phyloP scores from a whole-genome alignment of 768 basidiomycete species.

The Russula foetens region DNA sequence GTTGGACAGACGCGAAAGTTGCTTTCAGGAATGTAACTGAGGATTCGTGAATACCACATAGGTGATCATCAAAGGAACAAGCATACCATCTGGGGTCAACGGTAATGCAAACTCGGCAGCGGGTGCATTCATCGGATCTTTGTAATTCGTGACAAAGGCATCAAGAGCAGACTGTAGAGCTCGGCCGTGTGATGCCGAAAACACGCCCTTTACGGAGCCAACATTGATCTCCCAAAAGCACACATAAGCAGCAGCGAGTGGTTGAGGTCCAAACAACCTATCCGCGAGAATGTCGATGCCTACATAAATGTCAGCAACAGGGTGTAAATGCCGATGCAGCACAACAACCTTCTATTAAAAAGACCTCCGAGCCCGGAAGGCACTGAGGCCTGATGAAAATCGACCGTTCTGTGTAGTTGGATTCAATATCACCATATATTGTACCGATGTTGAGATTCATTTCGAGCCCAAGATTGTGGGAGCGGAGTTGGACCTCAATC shows the following conservation, averaged over 20 bases:
- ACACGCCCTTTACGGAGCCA: conserved; percentile 49
- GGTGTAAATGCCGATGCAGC: neutral
- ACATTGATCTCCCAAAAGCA: conserved; percentile 90
- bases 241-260: conserved; percentile 75
- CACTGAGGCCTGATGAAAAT: conserved; percentile 23
- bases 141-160: conserved; percentile 61
- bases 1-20: conserved; percentile 43
- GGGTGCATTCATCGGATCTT: conserved; percentile 75
- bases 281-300: conserved; percentile 76
- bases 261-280: conserved; percentile 84
- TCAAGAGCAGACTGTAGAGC: conserved; percentile 43
- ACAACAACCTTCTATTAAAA: conserved; percentile 43
- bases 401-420: conserved; percentile 39
- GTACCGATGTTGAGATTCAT: conserved; percentile 45
- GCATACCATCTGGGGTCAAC: conserved; percentile 71
- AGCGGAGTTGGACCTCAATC: conserved; percentile 65
- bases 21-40: conserved; percentile 83
- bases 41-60: neutral
- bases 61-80: neutral
- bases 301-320: conserved; percentile 22
- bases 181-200: conserved; percentile 47
- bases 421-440: conserved; percentile 43
- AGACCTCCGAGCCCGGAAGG: conserved; percentile 24
- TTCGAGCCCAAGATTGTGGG: conserved; percentile 68
- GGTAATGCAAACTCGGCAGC: conserved; percentile 55